Percentiles rank a stretch among this genome's conserved stretches.
Evolutionary conservation across 2,329 filamentous ascomycete genomes (phyloP).

Genomic region (Hymenoscyphus infarciens): DNA sequence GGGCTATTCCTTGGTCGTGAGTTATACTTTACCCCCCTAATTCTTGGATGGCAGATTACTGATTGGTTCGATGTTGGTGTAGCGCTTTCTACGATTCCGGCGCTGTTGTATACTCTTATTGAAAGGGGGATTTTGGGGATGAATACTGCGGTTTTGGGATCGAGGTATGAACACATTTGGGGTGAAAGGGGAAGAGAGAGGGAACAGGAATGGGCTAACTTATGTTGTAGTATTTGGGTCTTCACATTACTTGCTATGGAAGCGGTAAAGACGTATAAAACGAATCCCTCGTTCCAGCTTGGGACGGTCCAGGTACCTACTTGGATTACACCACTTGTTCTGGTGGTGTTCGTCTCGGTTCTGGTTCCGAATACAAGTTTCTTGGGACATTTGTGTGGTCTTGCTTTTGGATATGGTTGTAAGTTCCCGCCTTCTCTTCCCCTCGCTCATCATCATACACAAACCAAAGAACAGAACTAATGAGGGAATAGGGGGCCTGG

Average conservation of each 20-base stretch:
- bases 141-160: constrained; percentile 74
- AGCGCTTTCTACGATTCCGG: constrained; percentile 80
- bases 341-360: constrained; percentile 70
- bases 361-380: constrained; percentile 80
- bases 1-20: constrained; percentile 87
- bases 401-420: constrained; percentile 85
- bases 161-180: too few species aligned
- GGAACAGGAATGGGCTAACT: too few species aligned
- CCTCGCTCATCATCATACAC: too few species aligned
- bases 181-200: too few species aligned
- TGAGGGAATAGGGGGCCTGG: constrained; percentile 70
- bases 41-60: constrained; percentile 6
- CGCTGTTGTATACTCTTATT: constrained; percentile 72
- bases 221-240: constrained; percentile 86
- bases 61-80: constrained; percentile 17
- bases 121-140: constrained; percentile 68
- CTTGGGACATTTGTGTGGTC: constrained; percentile 79
- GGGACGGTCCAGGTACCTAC: constrained; percentile 72
- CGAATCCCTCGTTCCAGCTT: constrained; percentile 72
- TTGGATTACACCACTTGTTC: constrained; percentile 82
- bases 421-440: constrained; percentile 37
- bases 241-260: constrained; percentile 84
- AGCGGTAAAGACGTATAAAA: constrained; percentile 77
- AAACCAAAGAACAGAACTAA: constrained; percentile 29
- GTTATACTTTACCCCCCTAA: constrained; percentile 37